These are phyloP conservation scores for Bacterosira constricta DNA, from an alignment of 108 stramenopile genomes.

Conservation along the genomic window DNA sequence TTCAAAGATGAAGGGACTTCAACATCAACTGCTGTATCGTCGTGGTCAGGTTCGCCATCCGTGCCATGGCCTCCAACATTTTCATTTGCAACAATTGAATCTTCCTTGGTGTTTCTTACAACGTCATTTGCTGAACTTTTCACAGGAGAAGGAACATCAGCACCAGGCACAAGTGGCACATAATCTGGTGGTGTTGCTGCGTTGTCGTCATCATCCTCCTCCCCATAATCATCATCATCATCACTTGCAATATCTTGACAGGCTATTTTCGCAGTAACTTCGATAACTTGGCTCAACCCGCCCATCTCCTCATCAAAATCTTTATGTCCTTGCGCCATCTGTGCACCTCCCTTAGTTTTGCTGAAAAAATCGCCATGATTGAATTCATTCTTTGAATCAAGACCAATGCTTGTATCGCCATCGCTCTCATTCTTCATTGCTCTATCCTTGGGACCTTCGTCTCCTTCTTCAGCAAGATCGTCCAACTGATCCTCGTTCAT, in stretches of 20 bases:
- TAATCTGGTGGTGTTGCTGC: not conserved
- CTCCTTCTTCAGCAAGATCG: slow-evolving; percentile 23
- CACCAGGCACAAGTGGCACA: not conserved
- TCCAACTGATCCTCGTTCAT: slow-evolving; percentile 34
- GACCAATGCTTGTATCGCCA: slow-evolving; percentile 12
- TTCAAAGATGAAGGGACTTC: not conserved
- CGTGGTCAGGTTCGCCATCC: not conserved
- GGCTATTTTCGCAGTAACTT: slow-evolving; percentile 41
- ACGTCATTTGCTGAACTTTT: not conserved
- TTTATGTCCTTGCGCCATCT: slow-evolving; percentile 59
- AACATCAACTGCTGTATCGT: not conserved
- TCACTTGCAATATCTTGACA: slow-evolving; percentile 30
- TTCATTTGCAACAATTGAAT: no score
- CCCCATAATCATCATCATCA: slow-evolving; percentile 13
- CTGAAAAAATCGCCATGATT: slow-evolving; percentile 68
- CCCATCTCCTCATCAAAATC: slow-evolving; percentile 82
- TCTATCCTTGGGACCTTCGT: slow-evolving; percentile 16
- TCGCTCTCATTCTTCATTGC: slow-evolving; percentile 15
- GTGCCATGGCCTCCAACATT: no score
- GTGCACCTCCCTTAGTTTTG: slow-evolving; percentile 58
- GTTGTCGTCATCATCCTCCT: not conserved
- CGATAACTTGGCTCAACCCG: slow-evolving; percentile 60
- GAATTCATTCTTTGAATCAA: slow-evolving; percentile 12
- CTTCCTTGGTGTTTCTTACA: not conserved
- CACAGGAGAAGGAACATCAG: not conserved